These are phyloP conservation scores for Malassezia sp. DNA, from an alignment of 1,284 basidiomycete species.

Conservation along the genomic window DNA sequence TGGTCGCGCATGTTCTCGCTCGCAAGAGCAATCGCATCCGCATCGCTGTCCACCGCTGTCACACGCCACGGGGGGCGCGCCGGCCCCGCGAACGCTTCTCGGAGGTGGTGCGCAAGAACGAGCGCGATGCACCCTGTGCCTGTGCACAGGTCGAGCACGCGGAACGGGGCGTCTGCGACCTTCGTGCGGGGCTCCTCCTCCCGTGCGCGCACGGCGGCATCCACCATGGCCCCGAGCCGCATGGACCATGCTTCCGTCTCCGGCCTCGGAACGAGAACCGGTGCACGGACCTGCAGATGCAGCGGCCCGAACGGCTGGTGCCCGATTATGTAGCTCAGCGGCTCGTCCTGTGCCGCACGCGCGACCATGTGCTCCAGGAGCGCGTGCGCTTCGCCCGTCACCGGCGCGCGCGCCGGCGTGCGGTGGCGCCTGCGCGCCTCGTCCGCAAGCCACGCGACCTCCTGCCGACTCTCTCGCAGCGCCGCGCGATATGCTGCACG, in stretches of 20 bases:
- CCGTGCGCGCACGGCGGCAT: not conserved
- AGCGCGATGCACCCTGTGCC: conserved; percentile 14
- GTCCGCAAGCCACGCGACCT: conserved; percentile 9
- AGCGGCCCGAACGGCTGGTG: conserved; percentile 16
- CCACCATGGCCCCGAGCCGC: not conserved
- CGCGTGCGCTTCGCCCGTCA: not conserved
- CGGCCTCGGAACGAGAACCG: conserved; percentile 11
- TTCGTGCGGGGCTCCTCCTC: not conserved
- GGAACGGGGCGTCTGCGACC: not conserved
- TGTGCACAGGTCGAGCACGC: conserved; percentile 14
- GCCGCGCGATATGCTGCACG: not conserved
- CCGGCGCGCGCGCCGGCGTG: not conserved
- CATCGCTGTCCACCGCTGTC: conserved; percentile 8
- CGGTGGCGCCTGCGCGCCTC: conserved; percentile 3
- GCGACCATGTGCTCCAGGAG: conserved; percentile 1
- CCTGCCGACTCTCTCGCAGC: not conserved
- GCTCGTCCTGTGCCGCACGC: conserved; percentile 11
- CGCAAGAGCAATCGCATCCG: not conserved
- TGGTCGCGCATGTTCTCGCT: not conserved
- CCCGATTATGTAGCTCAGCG: conserved; percentile 15
- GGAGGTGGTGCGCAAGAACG: conserved; percentile 2
- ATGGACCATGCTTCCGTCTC: conserved; percentile 16
- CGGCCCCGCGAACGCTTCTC: too few species aligned
- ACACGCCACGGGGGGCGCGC: not conserved
- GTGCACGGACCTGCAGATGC: conserved; percentile 3